Evolutionary conservation across 257 asterid genomes (phyloP).

Genomic region (Solanum pennellii): DNA sequence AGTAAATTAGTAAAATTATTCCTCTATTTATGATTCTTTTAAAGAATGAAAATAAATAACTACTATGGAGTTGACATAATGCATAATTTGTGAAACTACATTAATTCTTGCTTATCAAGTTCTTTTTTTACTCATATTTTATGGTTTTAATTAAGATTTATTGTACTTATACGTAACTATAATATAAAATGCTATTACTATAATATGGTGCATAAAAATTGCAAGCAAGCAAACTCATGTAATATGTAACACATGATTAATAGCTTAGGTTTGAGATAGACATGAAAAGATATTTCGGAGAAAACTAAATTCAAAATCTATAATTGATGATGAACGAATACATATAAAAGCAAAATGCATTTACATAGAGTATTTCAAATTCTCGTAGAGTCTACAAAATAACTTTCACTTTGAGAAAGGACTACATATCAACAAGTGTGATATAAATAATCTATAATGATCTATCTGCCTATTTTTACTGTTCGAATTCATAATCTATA

Average conservation of each 20-base stretch:
- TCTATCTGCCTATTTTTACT: rapidly evolving
- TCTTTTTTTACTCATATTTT: neutral
- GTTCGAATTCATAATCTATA: no score
- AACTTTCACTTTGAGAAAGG: neutral
- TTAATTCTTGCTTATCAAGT: neutral
- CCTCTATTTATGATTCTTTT: no score
- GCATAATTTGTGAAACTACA: neutral
- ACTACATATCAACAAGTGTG: neutral
- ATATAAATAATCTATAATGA: neutral
- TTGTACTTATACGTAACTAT: neutral
- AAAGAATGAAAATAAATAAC: neutral
- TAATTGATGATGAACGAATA: no score
- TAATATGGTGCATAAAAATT: neutral
- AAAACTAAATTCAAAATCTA: no score
- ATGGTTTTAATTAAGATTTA: no score
- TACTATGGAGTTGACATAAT: neutral
- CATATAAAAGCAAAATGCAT: neutral
- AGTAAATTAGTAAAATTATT: no score
- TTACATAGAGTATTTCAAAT: neutral
- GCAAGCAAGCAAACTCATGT: neutral
- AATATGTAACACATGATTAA: neutral
- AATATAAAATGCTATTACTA: neutral
- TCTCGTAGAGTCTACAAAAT: neutral
- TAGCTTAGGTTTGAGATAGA: neutral
- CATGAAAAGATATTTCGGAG: no score